Evolutionary conservation across 1,284 basidiomycete genomes (phyloP), one percentile per base, ranked within the genome.

Genomic region (Lignosus rhinocerotis): DNA sequence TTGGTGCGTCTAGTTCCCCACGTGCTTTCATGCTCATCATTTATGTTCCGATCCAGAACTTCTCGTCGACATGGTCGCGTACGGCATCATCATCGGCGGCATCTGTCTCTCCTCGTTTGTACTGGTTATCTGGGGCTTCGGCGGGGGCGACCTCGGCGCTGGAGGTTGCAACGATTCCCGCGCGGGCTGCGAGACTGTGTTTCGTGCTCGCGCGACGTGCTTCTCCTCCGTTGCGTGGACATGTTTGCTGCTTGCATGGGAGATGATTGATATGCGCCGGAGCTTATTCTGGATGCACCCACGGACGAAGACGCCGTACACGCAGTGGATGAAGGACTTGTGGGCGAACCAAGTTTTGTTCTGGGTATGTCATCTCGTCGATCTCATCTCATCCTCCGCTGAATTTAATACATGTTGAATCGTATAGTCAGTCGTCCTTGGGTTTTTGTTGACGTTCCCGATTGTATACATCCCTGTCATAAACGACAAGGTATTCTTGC

Each of bases 31-130:
- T 34, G 21, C 17, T 50, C 48, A 7, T 5, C 19, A 31, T 25
- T 38, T 34, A n/a, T 31, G 4, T 38, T 11, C 17, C 42, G 7
- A 80, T 7, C 73, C 75, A 67, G 75, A 76, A 36, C 68, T 80
- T 8, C 73, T 82, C 59, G 62, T 81, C 55, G 88, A 90, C 66
- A 79, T 84, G 55, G 58, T 84, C 46, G 80, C 83, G 38, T 90
- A 90, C 72, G 88, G 88, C 2, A 66, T 87, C 51, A 70, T 85
- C 56, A 88, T 89, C 76, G 85, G 84, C 4, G 79, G 75, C 0
- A 76, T 82, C 21, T 80, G 77, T 53, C 72, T 88, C 33, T 69
- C 75, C 60, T 80, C 76, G 69, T 84, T 84, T 66, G 76, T 80
- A 36, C 78, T 85, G 51, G 80, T 86, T 56, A 74, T 85, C 21